A percentile compares a stretch with the other conserved stretches of the same genome.
phyloP scores from a whole-genome alignment of 2,329 filamentous ascomycete genomes.

The Pochonia chlamydosporia region DNA sequence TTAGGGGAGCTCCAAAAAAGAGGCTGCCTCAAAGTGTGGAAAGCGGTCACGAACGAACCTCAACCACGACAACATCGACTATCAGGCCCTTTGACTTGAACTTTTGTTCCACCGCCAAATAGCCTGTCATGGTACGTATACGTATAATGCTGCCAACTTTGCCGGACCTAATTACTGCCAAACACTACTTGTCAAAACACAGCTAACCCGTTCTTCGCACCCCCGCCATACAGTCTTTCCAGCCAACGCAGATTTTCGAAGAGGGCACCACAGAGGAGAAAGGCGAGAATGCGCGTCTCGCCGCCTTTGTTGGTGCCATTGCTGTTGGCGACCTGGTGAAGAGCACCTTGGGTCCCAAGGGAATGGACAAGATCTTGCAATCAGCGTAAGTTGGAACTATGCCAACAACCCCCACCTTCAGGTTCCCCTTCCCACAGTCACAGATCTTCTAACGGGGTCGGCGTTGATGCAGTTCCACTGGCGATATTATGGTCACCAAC shows the following conservation, averaged over 20 bases:
- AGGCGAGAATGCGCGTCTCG: constrained; percentile 96
- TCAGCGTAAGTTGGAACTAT: constrained; percentile 67
- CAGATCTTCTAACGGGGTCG: constrained; percentile 13
- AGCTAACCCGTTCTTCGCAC: background rate
- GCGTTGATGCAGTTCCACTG: constrained; percentile 63
- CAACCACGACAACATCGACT: constrained; percentile 7
- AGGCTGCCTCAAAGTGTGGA: constrained; percentile 17
- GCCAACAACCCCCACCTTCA: too few relatives aligned
- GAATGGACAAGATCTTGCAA: constrained; percentile 98
- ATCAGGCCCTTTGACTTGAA: constrained; percentile 2
- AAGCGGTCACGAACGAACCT: constrained; percentile 10
- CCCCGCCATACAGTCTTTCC: constrained; percentile 48
- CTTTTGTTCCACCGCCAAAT: constrained; percentile 1
- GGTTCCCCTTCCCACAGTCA: constrained; percentile 8
- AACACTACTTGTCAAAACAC: background rate
- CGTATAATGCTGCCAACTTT: background rate
- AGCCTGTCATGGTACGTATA: constrained; percentile 4
- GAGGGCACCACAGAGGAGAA: constrained; percentile 97
- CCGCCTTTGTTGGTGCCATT: constrained; percentile 97
- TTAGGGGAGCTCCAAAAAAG: constrained; percentile 20
- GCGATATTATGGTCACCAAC: constrained; percentile 97
- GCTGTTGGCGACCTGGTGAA: constrained; percentile 96
- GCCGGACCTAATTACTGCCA: background rate
- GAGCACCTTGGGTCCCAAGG: constrained; percentile 93
- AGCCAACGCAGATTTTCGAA: constrained; percentile 96